Evolutionary conservation across 1,284 basidiomycete species (phyloP).

Genomic region (Ustilago loliicola): DNA sequence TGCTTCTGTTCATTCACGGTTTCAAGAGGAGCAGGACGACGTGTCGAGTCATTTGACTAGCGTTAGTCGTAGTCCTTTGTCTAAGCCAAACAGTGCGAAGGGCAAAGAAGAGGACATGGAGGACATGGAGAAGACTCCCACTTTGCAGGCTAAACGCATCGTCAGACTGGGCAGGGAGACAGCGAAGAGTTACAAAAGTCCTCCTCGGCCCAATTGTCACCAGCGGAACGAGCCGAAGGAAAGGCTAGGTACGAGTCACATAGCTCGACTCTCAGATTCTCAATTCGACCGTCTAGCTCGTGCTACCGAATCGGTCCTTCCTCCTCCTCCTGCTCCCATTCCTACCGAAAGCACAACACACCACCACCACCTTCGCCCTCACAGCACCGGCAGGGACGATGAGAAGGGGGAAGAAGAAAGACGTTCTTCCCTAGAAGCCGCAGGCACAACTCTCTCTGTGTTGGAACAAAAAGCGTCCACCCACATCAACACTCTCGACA

Average conservation of each 20-base stretch:
- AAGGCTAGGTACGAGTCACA: slow-evolving; percentile 19
- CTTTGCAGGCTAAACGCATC: slow-evolving; percentile 12
- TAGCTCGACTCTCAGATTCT: slow-evolving; percentile 30
- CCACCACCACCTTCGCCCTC: neutral
- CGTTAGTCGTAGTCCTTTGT: slow-evolving; percentile 36
- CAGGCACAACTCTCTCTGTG: slow-evolving; percentile 30
- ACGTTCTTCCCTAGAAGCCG: slow-evolving; percentile 15
- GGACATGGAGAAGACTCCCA: slow-evolving; percentile 19
- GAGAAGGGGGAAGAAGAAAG: neutral
- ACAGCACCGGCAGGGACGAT: neutral
- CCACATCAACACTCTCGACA: slow-evolving; percentile 29
- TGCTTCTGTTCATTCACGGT: slow-evolving; percentile 18
- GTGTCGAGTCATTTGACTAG: slow-evolving; percentile 31
- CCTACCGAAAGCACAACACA: slow-evolving; percentile 6
- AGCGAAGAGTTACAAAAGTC: neutral
- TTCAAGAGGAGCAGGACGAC: neutral
- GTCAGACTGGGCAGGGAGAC: neutral
- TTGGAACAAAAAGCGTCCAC: slow-evolving; percentile 24
- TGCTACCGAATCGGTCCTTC: slow-evolving; percentile 7
- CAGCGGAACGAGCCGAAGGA: neutral
- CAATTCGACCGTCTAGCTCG: slow-evolving; percentile 38
- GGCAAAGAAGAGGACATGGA: neutral
- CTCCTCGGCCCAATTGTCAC: neutral
- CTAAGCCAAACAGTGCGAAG: slow-evolving; percentile 14
- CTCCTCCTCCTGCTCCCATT: slow-evolving; percentile 12